Evolutionary conservation across 352 stramenopile species (phyloP), one percentile per base, ranked within the genome.

Genomic region (Globisporangium paroecandrum): DNA sequence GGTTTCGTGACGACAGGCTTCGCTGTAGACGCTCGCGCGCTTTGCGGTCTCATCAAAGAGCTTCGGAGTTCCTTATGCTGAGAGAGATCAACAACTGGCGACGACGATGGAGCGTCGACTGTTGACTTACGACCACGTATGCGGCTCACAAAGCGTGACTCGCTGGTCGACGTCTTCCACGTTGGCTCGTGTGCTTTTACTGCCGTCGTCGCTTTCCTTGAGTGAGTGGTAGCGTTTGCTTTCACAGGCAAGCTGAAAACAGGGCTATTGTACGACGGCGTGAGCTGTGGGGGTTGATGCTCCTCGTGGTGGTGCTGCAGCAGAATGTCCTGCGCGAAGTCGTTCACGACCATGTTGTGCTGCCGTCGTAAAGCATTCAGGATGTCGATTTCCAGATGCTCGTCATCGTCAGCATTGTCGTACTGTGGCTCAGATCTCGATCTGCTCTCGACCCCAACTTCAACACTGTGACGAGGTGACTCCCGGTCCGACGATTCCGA

Each of bases 241-340:
- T 12, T 47, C 29, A 47, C 29, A 47, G 56, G 56, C 9, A 10
- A 61, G 4, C 20, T 27, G 56, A 10, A 13, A n/a, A 10, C 0
- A 22, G 3, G 2, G 24, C 12, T 34, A 3, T 29, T 58, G 63
- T 54, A 69, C 59, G 58, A 62, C 7, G 62, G 68, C 15, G 38
- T 64, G 8, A 38, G 41, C 18, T 46, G 34, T 27, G 58, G 13
- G 20, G 4, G 32, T 27, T 68, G n/a, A 27, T 62, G 41, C 3
- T 49, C 41, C 27, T 32, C 3, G 41, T 8, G 41, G 15, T 49
- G 65, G 41, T 82, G 63, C 15, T 78, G 75, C 3, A 65, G 68
- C 3, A 86, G 56, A 13, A 91, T 75, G 32, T 77, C 72, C 29
- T 88, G 75, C 61, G 87, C 69, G 41, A 91, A 78, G 29, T 89